Evolutionary conservation across 1,284 basidiomycete species (phyloP), one percentile per base, ranked within the genome.

Genomic region (Taiwanofungus camphoratus): DNA sequence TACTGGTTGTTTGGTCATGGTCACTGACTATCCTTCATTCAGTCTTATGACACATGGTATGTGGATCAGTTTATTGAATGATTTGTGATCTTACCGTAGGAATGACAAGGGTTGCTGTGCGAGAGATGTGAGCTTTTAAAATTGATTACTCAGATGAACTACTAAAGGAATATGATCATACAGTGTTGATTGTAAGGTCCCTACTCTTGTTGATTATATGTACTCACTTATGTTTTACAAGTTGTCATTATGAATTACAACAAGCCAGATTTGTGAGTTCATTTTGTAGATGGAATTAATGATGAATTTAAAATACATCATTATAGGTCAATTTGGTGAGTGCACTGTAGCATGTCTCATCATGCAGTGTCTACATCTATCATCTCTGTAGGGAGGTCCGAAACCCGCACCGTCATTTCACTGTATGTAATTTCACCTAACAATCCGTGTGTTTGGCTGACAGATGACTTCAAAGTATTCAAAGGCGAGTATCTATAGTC

Each of bases 361-460:
- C 3, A 22, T 13, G 29, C 13, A 20, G 24, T 12, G 19, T 6
- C 36, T 39, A 30, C 21, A 13, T 7, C 31, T 30, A 4, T 31
- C 9, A 41, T 19, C 19, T 39, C 20, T 26, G 3, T 54, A 89
- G 88, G 89, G 90, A 93, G 66, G 90, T 92, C 11, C 73, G 91
- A 45, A 82, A 84, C 46, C 77, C 79, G 57, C 76, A 85, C 60
- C 79, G 87, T 46, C 81, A 95, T 61, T 96, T 94, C 55, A 86
- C 85, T 36, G 85, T 86, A 49, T 44, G 79, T 42, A 5, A n/a
- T 16, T 34, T 21, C 4, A 11, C n/a, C 32, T 1, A 35, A 9
- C 9, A 29, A 29, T 24, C 44, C 40, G 15, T 44, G 45, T 13
- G 36, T 15, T 41, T 32, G 9, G 44, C 19, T 34, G 18, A 41